These are phyloP conservation scores for Huntiella bhutanensis DNA, from an alignment of 2,329 filamentous ascomycete genomes.

Conservation along the genomic window DNA sequence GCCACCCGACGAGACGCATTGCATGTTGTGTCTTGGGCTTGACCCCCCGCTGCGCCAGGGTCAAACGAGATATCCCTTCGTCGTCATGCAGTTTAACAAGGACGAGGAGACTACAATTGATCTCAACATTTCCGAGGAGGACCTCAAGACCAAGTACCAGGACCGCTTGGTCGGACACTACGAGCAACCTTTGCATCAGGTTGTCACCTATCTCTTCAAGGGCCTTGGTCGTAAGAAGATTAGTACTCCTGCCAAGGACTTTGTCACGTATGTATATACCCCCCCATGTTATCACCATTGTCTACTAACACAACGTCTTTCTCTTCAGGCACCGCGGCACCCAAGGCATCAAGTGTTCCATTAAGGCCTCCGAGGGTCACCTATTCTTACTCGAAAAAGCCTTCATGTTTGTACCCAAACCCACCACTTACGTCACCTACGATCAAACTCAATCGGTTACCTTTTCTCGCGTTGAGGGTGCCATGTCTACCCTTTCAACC, in stretches of 20 bases:
- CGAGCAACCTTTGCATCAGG: conserved; percentile 80
- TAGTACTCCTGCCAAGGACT: conserved; percentile 83
- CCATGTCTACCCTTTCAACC: conserved; percentile 80
- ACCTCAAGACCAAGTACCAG: conserved; percentile 69
- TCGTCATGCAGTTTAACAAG: conserved; percentile 97
- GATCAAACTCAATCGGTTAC: conserved; percentile 83
- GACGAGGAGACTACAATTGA: conserved; percentile 95
- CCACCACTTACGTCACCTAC: conserved; percentile 89
- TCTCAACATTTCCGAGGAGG: conserved; percentile 83
- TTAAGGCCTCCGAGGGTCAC: conserved; percentile 97
- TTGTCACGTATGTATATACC: conserved; percentile 42
- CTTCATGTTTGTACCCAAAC: conserved; percentile 98
- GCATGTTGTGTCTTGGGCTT: conserved; percentile 81
- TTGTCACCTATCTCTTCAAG: conserved; percentile 88
- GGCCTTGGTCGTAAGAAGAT: conserved; percentile 91
- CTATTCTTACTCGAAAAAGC: conserved; percentile 95
- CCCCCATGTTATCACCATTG: neutral
- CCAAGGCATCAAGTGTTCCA: conserved; percentile 96
- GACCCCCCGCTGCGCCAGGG: conserved; percentile 92
- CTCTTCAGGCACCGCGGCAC: conserved; percentile 60
- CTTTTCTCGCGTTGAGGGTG: conserved; percentile 87
- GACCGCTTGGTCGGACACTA: conserved; percentile 79
- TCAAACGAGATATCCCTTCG: conserved; percentile 91
- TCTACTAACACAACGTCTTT: neutral
- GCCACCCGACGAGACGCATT: conserved; percentile 91